Conservation (phyloP, 305 asterid genomes). For the Fraxinus greggii region DNA sequence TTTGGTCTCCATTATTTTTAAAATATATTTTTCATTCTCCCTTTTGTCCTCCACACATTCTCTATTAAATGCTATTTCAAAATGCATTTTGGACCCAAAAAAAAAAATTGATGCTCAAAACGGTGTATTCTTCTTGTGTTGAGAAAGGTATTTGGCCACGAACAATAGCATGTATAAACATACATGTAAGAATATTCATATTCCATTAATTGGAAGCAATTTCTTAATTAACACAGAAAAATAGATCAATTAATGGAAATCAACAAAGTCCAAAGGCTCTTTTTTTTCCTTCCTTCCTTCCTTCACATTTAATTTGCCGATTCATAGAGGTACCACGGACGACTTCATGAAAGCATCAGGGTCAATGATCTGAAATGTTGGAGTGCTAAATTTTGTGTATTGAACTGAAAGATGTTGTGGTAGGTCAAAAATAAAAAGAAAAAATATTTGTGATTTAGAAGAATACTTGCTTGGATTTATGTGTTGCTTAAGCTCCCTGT, state of each 20-base stretch:
- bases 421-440: neutral
- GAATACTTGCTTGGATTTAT: slow-evolving; percentile 51
- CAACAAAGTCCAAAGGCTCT: too few species aligned
- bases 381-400: neutral
- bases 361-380: neutral
- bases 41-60: neutral
- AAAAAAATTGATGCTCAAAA: too few species aligned
- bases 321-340: neutral
- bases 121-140: neutral
- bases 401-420: neutral
- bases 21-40: neutral
- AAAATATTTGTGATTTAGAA: neutral
- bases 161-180: neutral
- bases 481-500: slow-evolving; percentile 74
- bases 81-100: too few species aligned
- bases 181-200: neutral
- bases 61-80: too few species aligned
- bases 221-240: too few species aligned
- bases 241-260: too few species aligned
- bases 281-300: too few species aligned
- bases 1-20: neutral
- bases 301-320: too few species aligned
- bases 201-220: neutral
- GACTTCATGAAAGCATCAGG: neutral
- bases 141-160: neutral